Evolutionary conservation across 2,329 filamentous ascomycete genomes (phyloP), one percentile per base, ranked within the genome.

Genomic region (Aureobasidium lini): DNA sequence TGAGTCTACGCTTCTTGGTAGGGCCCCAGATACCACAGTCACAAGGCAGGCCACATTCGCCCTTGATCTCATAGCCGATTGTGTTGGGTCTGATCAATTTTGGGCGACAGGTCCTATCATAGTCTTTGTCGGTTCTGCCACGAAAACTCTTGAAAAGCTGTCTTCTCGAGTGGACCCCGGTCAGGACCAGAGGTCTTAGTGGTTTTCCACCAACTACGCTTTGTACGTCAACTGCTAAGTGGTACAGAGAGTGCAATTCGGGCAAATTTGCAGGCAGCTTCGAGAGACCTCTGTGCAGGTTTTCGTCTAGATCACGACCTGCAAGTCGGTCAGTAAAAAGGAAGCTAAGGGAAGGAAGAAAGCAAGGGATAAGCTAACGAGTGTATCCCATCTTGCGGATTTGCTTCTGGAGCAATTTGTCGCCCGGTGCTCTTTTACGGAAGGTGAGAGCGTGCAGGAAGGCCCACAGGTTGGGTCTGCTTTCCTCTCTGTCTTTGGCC

Each of bases 371-470:
- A 11, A 18, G 48, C 53, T 31, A 18, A 57, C 53, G 56, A 23
- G 47, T 53, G 32, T 60, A 53, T 31, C 47, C 47, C 11, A 60
- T 47, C 31, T n/a, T 11, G 1, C 18, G 31, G 34, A 60, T 49
- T 2, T 31, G 16, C 6, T 32, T 9, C 9, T 32, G 31, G 6
- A 60, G 32, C 2, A 39, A 9, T 3, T 16, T 3, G 15, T 53
- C 49, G 13, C 39, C 39, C 2, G n/a, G 4, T 13, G 3, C 40
- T 15, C 57, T 29, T 36, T 23, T 60, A 13, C 18, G 57, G 5
- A 60, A 34, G 16, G 36, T 42, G 13, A 59, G 44, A n/a, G 13
- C 2, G 15, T 57, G 32, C 11, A 57, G 37, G 4, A 57, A 32
- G 13, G 32, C 32, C 53, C 43, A 57, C 13, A 57, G 23, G 16